Base-by-base conservation (phyloP, 2,329 filamentous ascomycete species). In the Fusarium hostae region DNA sequence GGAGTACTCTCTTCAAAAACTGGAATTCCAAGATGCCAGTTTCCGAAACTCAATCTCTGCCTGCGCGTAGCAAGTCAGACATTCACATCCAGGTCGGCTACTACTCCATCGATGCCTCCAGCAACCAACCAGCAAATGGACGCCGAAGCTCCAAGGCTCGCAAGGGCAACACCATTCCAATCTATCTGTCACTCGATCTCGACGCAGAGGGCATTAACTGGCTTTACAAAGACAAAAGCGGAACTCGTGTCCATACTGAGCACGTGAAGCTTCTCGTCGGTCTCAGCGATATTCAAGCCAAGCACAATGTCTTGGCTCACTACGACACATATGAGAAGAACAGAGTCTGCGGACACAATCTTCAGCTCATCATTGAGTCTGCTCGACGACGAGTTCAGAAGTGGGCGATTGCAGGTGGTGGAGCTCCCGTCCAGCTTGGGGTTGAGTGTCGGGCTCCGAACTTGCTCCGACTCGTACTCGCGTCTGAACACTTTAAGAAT, bases 381-480 rank as follows among this genome's bases (percentile, higher is more conserved):
- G 62, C 62, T 18, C 37, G 62, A 28, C 54, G 63, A 24, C 47
- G 63, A 6, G 40, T 66, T n/a, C 9, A 37, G 11, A 66, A 59
- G 13, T 66, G 60, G 60, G 39, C 43, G 16, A 40, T 13, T 16
- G 44, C 51, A 5, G 59, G 62, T 26, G 39, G 41, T 41, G 60
- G 28, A 10, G 10, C 45, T 13, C 32, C 30, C 9, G 52, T 8
- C 28, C 5, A 16, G 6, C 22, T 66, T 15, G 39, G 57, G 8
- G 6, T 22, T 28, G 24, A 56, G 15, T 54, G 52, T 9, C 28
- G 35, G 4, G 30, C 32, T 12, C 43, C 41, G 10, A 20, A n/a
- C n/a, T 13, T 58, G 11, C 3, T 37, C 3, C 34, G 40, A 24
- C 34, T 30, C 2, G 5, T 26, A 18, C 61, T 66, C 13, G 45